Evolutionary conservation across 257 asterid genomes (phyloP).

Genomic region (Fraxinus pennsylvanica): DNA sequence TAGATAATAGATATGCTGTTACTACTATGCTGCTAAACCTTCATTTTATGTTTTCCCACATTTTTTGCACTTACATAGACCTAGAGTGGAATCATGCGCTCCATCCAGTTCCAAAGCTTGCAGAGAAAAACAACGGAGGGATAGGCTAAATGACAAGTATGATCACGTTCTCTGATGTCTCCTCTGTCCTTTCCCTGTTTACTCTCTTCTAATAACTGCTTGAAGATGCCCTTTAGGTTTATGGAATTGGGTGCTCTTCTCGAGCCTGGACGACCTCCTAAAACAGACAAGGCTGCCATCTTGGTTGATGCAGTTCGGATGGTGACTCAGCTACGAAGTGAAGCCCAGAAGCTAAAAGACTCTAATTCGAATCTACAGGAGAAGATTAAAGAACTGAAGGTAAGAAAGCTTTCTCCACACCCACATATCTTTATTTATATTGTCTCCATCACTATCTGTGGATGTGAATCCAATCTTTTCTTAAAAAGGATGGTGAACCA

Average conservation of each 20-base stretch:
- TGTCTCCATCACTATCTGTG: background rate
- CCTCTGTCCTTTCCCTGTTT: constrained; percentile 12
- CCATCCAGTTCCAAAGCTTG: constrained; percentile 86
- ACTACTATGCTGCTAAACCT: background rate
- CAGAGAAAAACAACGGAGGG: constrained; percentile 90
- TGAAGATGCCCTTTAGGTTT: constrained; percentile 49
- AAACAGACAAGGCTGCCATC: constrained; percentile 85
- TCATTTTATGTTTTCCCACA: constrained; percentile 15
- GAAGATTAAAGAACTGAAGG: constrained; percentile 90
- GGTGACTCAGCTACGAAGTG: constrained; percentile 78
- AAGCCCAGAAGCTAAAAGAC: constrained; percentile 84
- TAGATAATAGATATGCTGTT: background rate
- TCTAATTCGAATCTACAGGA: constrained; percentile 71
- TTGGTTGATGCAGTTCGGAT: constrained; percentile 84
- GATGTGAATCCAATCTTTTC: background rate
- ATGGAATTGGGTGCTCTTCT: constrained; percentile 78
- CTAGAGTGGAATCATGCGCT: constrained; percentile 62
- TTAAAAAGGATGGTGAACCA: background rate
- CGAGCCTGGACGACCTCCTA: constrained; percentile 91
- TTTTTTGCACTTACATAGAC: constrained; percentile 37
- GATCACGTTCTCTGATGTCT: constrained; percentile 25
- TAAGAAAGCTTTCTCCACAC: constrained; percentile 25
- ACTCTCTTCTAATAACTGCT: constrained; percentile 26
- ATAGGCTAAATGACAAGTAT: constrained; percentile 85
- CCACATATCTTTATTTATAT: background rate